A percentile compares a stretch with the other conserved stretches of the same genome.
phyloP scores from a whole-genome alignment of 345 rosid genomes.

The Lagerstroemia speciosa region DNA sequence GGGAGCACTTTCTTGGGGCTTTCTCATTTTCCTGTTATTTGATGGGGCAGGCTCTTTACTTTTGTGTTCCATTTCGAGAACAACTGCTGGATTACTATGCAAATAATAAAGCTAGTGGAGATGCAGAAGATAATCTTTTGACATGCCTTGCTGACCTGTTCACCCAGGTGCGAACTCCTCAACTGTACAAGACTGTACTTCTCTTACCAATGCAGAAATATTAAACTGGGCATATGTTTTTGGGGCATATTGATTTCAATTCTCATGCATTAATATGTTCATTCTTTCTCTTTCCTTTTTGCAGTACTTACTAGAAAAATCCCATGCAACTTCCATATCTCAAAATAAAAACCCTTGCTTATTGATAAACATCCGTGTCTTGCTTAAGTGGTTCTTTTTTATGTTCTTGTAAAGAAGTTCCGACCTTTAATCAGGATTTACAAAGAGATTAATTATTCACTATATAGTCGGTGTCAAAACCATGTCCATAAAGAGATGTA shows the following conservation, averaged over 20 bases:
- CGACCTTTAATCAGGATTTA: background rate
- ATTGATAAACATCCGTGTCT: background rate
- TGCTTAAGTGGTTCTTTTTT: background rate
- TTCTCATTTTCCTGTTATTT: background rate
- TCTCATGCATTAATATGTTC: background rate
- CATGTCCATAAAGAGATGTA: background rate
- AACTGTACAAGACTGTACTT: background rate
- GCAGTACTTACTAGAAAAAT: background rate
- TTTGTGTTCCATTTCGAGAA: conserved; percentile 97
- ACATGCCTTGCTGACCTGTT: conserved; percentile 94
- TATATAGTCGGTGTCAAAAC: background rate
- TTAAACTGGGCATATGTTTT: background rate
- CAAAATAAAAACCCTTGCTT: background rate
- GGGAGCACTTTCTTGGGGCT: background rate
- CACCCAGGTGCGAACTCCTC: conserved; percentile 51
- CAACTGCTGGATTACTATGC: conserved; percentile 92
- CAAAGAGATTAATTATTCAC: background rate
- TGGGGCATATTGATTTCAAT: background rate
- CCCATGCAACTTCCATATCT: background rate
- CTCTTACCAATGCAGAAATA: background rate
- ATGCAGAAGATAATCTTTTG: conserved; percentile 92
- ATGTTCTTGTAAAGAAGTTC: background rate
- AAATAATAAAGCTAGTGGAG: conserved; percentile 55
- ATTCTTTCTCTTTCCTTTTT: background rate
- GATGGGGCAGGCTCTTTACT: conserved; percentile 78